A percentile compares a stretch with the other conserved stretches of the same genome.
phyloP scores from a whole-genome alignment of 2,329 filamentous ascomycete genomes.

The Monilinia polystroma region DNA sequence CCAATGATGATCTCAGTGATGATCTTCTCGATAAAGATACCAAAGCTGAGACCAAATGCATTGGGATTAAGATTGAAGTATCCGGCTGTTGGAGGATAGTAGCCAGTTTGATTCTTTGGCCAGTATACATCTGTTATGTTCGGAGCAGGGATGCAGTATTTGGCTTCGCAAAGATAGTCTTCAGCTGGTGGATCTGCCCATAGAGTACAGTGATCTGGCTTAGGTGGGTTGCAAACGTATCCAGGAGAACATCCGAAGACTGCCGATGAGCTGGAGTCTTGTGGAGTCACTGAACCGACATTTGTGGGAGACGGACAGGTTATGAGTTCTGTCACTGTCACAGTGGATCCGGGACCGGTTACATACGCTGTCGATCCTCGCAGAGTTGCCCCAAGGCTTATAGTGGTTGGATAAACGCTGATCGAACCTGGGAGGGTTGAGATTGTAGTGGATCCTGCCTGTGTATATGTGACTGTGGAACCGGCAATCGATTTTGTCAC shows the following conservation, averaged over 20 bases:
- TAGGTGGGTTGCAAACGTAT: conserved; percentile 44
- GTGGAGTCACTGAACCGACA: conserved; percentile 29
- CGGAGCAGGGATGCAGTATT: conserved; percentile 43
- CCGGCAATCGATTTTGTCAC: conserved; percentile 16
- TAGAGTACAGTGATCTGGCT: conserved; percentile 43
- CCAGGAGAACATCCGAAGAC: conserved; percentile 48
- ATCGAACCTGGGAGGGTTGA: conserved; percentile 21
- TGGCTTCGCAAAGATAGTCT: conserved; percentile 43
- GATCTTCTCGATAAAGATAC: conserved; percentile 55
- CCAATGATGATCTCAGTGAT: conserved; percentile 40
- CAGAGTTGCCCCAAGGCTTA: conserved; percentile 19
- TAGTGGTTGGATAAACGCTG: conserved; percentile 24
- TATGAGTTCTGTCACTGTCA: conserved; percentile 27
- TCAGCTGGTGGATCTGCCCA: conserved; percentile 44
- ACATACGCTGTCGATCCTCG: conserved; percentile 19
- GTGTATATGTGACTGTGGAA: conserved; percentile 11
- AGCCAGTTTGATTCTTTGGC: conserved; percentile 48
- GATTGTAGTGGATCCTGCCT: conserved; percentile 26
- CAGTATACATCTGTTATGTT: conserved; percentile 42
- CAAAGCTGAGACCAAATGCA: conserved; percentile 61
- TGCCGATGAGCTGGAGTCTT: conserved; percentile 35
- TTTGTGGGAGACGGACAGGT: conserved; percentile 35
- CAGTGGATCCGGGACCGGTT: conserved; percentile 23
- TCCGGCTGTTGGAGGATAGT: conserved; percentile 52
- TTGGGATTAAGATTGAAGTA: conserved; percentile 66